A percentile compares a stretch with the other conserved stretches of the same genome.
These are phyloP conservation scores for Curvularia hawaiiensis DNA, from an alignment of 2,329 filamentous ascomycete genomes.

Conservation along the genomic window DNA sequence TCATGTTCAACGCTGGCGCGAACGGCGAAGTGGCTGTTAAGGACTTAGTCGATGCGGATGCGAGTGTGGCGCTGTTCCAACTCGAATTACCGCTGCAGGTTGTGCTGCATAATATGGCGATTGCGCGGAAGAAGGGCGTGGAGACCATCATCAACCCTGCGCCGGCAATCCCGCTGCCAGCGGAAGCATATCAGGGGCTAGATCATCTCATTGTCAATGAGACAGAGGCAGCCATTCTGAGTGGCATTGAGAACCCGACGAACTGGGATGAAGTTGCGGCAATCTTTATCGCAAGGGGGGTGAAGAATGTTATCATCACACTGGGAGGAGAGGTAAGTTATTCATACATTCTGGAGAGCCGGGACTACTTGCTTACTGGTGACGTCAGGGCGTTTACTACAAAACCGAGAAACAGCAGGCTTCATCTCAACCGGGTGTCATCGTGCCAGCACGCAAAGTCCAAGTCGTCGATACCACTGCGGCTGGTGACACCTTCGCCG, in stretches of 20 bases:
- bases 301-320: conserved; percentile 80
- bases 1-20: conserved; percentile 55
- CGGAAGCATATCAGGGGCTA: conserved; percentile 68
- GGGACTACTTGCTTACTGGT: not conserved
- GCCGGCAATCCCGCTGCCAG: conserved; percentile 69
- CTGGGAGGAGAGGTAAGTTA: conserved; percentile 73
- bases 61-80: conserved; percentile 53
- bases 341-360: not conserved
- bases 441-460: conserved; percentile 70
- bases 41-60: conserved; percentile 48
- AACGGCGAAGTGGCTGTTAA: conserved; percentile 49
- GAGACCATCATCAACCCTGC: conserved; percentile 84
- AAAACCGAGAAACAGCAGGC: conserved; percentile 55
- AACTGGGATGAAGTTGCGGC: conserved; percentile 44
- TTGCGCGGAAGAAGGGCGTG: conserved; percentile 39
- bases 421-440: conserved; percentile 47
- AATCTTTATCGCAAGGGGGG: conserved; percentile 70
- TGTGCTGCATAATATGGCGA: conserved; percentile 46
- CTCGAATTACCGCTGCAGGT: conserved; percentile 54
- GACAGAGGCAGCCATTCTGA: conserved; percentile 80
- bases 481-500: conserved; percentile 93
- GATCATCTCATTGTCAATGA: conserved; percentile 89
- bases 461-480: conserved; percentile 90
- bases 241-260: conserved; percentile 52
- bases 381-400: conserved; percentile 46